Percentiles rank a stretch among this genome's conserved stretches.
phyloP scores from a whole-genome alignment of 768 basidiomycete species.

The Mycena filopes region DNA sequence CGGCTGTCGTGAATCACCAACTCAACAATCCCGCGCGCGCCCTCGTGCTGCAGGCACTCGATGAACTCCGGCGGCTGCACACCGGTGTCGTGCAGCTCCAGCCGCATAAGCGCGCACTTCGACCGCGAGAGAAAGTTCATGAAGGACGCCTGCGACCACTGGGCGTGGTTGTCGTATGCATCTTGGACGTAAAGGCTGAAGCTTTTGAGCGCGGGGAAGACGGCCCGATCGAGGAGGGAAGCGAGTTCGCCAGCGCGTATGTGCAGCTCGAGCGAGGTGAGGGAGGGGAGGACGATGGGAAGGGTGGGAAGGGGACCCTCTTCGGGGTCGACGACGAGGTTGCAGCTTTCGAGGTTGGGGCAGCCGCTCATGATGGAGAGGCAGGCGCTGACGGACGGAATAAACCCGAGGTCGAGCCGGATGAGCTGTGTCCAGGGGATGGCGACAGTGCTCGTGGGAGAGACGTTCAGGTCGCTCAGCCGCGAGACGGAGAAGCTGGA shows the following conservation, averaged over 20 bases:
- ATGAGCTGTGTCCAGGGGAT: conserved; percentile 48
- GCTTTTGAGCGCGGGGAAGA: conserved; percentile 40
- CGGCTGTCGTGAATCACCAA: conserved; percentile 46
- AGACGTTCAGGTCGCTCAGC: conserved; percentile 42
- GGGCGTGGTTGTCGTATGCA: conserved; percentile 39
- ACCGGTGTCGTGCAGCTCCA: conserved; percentile 47
- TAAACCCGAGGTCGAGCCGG: conserved; percentile 34
- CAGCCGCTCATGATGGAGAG: conserved; percentile 44
- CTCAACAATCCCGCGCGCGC: conserved; percentile 41
- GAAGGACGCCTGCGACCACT: conserved; percentile 47
- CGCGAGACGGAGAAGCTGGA: conserved; percentile 43
- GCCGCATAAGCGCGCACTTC: conserved; percentile 38
- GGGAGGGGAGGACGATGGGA: conserved; percentile 38
- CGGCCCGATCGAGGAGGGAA: conserved; percentile 41
- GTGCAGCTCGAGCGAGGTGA: conserved; percentile 44
- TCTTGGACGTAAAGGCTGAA: conserved; percentile 43
- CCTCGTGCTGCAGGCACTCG: conserved; percentile 40
- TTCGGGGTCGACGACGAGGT: conserved; percentile 42
- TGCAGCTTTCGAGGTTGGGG: conserved; percentile 40
- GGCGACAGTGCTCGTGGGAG: conserved; percentile 36
- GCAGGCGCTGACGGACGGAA: conserved; percentile 34
- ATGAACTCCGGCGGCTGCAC: conserved; percentile 43
- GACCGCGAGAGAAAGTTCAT: conserved; percentile 45
- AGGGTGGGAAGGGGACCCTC: conserved; percentile 37
- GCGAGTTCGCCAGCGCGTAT: conserved; percentile 43